Base-by-base conservation (phyloP, 331 rosid species). In the Phaseolus coccineus region DNA sequence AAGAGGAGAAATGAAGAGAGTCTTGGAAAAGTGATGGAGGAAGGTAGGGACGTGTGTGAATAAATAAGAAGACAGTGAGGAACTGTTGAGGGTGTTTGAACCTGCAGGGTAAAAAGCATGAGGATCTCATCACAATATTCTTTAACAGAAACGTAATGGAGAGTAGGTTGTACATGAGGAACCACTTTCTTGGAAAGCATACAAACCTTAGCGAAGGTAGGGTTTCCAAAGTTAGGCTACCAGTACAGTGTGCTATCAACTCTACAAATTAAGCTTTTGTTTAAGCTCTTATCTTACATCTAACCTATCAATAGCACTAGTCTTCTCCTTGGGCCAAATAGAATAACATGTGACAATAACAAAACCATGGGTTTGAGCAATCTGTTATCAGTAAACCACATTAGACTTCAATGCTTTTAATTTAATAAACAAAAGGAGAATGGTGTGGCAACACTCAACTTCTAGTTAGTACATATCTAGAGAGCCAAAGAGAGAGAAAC, bases 111-210 rank as follows among this genome's bases (percentile, higher is more conserved):
- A 80, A 63, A 76, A 71, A 31, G 80, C 84, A 76, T 84, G 84
- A 80, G 33, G 73, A 74, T 51, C 47, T 65, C 30, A 24, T 77
- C 35, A 59, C 68, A 30, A 74, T 71, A 48, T 73, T 67, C 25
- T 78, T 79, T 69, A 27, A 40, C 39, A 69, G 39, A 76, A 42
- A 71, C 9, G 39, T 68, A 81, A 71, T 69, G 63, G 2, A 71
- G 75, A 67, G 79, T 86, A 86, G 85, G 85, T 86, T 52, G 83
- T 69, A 61, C 89, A 80, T n/a, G 69, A 67, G 77, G 63, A 83
- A 76, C 28, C 55, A 52, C 78, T 82, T 75, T 85, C 73, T 83
- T 31, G 39, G 73, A 70, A 59, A 78, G 11, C 82, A 76, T 76
- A 71, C 69, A 77, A 71, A 66, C 57, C 33, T 79, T 69, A 1